These are phyloP conservation scores for Clarireedia hainanense DNA, from an alignment of 2,329 filamentous ascomycete genomes.

Conservation along the genomic window DNA sequence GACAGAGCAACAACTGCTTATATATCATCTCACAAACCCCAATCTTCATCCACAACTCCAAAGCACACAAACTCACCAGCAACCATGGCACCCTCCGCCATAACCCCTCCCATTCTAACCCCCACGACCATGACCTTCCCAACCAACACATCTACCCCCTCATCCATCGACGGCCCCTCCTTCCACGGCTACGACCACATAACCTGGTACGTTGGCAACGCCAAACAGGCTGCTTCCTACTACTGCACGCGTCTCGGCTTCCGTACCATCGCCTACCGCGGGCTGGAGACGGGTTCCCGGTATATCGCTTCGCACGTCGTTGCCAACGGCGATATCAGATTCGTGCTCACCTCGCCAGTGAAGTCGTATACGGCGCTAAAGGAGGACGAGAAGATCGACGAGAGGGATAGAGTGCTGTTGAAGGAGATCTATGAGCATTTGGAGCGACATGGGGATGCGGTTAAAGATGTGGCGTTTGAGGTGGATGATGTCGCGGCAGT, in stretches of 20 bases:
- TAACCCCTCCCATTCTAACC: constrained; percentile 10
- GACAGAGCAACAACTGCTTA: not conserved
- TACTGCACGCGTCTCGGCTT: constrained; percentile 87
- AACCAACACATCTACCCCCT: constrained; percentile 15
- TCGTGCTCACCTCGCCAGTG: constrained; percentile 77
- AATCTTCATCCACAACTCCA: not conserved
- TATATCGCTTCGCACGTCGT: constrained; percentile 79
- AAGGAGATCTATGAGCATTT: constrained; percentile 74
- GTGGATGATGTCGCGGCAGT: constrained; percentile 83
- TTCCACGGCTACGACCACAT: constrained; percentile 89
- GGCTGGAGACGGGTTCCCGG: constrained; percentile 80
- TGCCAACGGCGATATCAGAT: constrained; percentile 65
- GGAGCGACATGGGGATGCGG: constrained; percentile 82
- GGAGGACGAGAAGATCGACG: constrained; percentile 51
- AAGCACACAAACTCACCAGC: not conserved
- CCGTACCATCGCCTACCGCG: constrained; percentile 70
- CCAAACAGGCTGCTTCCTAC: constrained; percentile 87
- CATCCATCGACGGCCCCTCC: constrained; percentile 6
- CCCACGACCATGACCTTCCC: constrained; percentile 29
- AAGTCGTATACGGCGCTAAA: constrained; percentile 50
- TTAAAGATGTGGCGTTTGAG: constrained; percentile 93
- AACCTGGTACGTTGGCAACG: constrained; percentile 95
- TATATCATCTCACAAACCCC: not conserved
- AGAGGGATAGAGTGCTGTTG: constrained; percentile 58
- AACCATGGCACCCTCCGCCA: constrained; percentile 23